Percentiles rank a stretch among this genome's conserved stretches.
These are phyloP conservation scores for Stellera chamaejasme DNA, from an alignment of 345 rosid species.

Conservation along the genomic window DNA sequence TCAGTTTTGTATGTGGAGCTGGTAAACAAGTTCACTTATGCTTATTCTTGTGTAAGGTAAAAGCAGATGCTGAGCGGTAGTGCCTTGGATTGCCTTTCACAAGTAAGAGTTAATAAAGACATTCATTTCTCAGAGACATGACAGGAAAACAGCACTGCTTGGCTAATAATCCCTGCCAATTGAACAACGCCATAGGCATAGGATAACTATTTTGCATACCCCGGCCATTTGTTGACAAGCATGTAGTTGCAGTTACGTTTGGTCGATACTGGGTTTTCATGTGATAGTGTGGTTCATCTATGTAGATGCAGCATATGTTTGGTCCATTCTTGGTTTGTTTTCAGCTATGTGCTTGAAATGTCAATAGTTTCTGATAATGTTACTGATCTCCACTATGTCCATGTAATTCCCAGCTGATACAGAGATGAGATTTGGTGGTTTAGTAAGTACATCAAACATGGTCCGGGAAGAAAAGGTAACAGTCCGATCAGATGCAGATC, in stretches of 20 bases:
- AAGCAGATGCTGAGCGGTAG: no score
- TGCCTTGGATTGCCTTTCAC: no score
- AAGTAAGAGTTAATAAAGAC: no score
- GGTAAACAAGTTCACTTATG: no score
- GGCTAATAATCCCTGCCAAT: no score
- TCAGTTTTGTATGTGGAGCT: no score
- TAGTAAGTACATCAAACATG: conserved; percentile 75
- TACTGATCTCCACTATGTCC: not conserved
- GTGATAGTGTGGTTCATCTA: not conserved
- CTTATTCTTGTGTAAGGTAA: no score
- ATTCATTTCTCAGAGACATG: no score
- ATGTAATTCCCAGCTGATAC: conserved; percentile 37
- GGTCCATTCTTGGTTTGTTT: not conserved
- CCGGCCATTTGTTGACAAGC: no score
- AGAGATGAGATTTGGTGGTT: conserved; percentile 79
- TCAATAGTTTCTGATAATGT: not conserved
- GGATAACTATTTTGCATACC: no score
- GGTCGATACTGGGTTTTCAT: not conserved
- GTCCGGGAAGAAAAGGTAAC: conserved; percentile 53
- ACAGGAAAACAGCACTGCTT: no score
- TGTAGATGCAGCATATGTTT: not conserved
- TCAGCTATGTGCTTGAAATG: not conserved
- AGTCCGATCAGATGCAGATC: conserved; percentile 68
- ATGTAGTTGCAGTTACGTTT: not conserved
- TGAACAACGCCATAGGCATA: no score